Evolutionary conservation across 495 filamentous ascomycete genomes (phyloP).

Genomic region (Trichoderma asperelloides): DNA sequence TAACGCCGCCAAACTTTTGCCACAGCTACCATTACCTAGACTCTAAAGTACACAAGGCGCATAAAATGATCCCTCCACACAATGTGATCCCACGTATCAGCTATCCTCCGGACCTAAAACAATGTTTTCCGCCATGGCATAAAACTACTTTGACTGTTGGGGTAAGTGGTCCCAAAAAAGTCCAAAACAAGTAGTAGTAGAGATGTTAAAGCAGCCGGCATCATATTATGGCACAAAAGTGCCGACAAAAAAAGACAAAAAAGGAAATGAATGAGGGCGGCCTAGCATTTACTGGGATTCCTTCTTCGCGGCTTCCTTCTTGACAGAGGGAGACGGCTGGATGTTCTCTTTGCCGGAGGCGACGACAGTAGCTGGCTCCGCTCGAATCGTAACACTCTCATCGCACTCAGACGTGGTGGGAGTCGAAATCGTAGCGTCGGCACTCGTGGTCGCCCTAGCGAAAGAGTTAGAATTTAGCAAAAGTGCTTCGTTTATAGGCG

Average conservation of each 20-base stretch:
- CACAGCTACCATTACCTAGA: conserved; percentile 9
- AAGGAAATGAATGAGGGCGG: background rate
- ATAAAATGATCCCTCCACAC: conserved; percentile 1
- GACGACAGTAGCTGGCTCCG: conserved; percentile 34
- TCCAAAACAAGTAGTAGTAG: conserved; percentile 6
- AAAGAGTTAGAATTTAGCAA: conserved; percentile 19
- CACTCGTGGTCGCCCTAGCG: conserved; percentile 8
- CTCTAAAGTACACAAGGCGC: conserved; percentile 2
- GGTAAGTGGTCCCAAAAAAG: conserved; percentile 8
- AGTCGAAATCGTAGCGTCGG: conserved; percentile 10
- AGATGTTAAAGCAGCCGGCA: background rate
- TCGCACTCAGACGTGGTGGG: conserved; percentile 32
- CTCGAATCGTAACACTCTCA: conserved; percentile 40
- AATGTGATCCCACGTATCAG: conserved; percentile 8
- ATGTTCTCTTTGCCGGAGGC: conserved; percentile 38
- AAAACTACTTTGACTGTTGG: conserved; percentile 8
- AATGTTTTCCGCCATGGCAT: conserved; percentile 3
- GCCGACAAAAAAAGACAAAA: background rate
- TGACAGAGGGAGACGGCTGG: conserved; percentile 39
- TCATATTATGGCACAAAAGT: background rate
- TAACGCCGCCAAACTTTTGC: background rate
- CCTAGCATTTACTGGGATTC: background rate
- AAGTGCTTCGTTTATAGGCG: conserved; percentile 11
- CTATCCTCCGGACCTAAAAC: conserved; percentile 9
- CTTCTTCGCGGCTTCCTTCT: conserved; percentile 25